A percentile compares a stretch with the other conserved stretches of the same genome.
Conservation (phyloP, 106 monocot genomes). For the Dendrobium catenatum region DNA sequence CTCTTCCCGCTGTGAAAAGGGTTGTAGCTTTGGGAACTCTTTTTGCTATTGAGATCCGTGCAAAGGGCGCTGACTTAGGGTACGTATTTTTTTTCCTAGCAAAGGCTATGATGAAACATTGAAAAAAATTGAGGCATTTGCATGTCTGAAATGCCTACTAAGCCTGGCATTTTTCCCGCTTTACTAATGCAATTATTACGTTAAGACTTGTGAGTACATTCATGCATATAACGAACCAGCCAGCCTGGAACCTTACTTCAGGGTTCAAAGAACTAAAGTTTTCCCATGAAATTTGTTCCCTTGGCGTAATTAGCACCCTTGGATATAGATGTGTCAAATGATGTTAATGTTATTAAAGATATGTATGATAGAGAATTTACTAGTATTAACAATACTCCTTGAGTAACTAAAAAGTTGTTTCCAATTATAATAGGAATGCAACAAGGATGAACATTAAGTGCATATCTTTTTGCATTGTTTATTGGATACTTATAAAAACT, state of each 20-base stretch:
- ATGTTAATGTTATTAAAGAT: too few species aligned
- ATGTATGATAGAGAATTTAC: too few species aligned
- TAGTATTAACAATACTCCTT: too few species aligned
- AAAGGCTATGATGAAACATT: neutral
- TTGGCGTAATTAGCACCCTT: too few species aligned
- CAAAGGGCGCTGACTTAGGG: slow-evolving; percentile 69
- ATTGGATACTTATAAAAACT: too few species aligned
- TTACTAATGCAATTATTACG: neutral
- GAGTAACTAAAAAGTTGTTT: too few species aligned
- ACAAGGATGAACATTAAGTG: too few species aligned
- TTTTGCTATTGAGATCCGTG: slow-evolving; percentile 70
- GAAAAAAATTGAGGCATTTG: neutral
- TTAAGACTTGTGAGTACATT: neutral
- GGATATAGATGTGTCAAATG: too few species aligned
- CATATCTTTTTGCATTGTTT: too few species aligned
- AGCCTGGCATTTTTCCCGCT: neutral
- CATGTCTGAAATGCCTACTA: neutral
- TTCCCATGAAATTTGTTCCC: too few species aligned
- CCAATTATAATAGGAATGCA: too few species aligned
- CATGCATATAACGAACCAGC: neutral
- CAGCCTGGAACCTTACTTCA: neutral
- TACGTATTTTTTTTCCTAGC: slow-evolving; percentile 17
- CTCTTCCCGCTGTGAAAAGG: slow-evolving; percentile 51
- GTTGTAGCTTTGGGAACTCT: slow-evolving; percentile 78
- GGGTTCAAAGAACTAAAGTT: too few species aligned